phyloP scores from a whole-genome alignment of 2,329 filamentous ascomycete genomes.

The Geoglossum cookeanum region DNA sequence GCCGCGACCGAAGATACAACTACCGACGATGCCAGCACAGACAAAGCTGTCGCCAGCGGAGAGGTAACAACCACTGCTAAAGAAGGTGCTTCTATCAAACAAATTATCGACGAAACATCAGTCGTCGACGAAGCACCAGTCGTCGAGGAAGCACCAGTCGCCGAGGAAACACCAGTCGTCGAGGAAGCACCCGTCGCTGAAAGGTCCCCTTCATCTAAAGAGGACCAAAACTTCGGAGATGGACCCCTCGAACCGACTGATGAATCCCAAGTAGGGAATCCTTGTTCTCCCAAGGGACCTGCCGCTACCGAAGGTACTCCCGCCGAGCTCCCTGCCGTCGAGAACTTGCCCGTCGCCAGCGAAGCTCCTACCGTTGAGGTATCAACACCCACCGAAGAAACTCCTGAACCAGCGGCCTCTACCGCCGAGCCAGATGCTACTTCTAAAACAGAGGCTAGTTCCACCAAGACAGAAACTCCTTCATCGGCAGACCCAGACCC shows the following conservation, averaged over 20 bases:
- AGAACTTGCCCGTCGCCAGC: not conserved
- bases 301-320: not conserved
- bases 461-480: not conserved
- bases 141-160: not conserved
- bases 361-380: not conserved
- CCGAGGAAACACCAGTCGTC: not conserved
- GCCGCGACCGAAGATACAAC: not conserved
- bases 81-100: not conserved
- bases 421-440: not conserved
- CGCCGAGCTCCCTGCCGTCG: not conserved
- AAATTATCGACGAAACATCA: not conserved
- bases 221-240: not conserved
- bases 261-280: not conserved
- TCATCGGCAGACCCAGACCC: not conserved
- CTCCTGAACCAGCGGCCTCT: not conserved
- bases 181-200: not conserved
- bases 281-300: not conserved
- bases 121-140: not conserved
- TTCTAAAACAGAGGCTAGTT: not conserved
- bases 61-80: not conserved
- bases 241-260: not conserved
- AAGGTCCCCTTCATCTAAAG: not conserved
- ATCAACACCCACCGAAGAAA: not conserved
- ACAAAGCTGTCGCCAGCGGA: not conserved
- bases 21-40: not conserved